A percentile compares a stretch with the other conserved stretches of the same genome.
Evolutionary conservation across 177 flowering plant genomes (phyloP).

Genomic region (Vitis hybrid): DNA sequence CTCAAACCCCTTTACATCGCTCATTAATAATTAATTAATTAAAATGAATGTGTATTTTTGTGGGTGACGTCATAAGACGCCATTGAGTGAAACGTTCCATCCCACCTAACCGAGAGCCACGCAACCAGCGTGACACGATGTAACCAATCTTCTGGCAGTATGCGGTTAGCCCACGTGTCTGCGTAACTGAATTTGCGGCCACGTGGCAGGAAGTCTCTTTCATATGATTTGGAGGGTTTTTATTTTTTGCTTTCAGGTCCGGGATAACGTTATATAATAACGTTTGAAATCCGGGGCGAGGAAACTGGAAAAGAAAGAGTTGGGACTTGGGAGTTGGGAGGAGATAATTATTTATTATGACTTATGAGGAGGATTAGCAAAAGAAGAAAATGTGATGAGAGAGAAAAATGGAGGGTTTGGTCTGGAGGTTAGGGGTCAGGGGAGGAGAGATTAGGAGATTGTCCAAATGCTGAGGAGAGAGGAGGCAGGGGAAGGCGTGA

Average conservation of each 20-base stretch:
- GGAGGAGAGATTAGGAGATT: conserved; percentile 11
- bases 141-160: conserved; percentile 12
- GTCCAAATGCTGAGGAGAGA: conserved; percentile 17
- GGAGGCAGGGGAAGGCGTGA: conserved; percentile 17
- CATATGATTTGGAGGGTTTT: not conserved
- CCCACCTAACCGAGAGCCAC: conserved; percentile 6
- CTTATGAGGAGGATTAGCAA: not conserved
- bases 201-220: conserved; percentile 1
- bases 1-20: no score
- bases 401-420: conserved; percentile 9
- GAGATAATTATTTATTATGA: not conserved
- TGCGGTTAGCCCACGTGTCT: not conserved
- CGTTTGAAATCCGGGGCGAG: not conserved
- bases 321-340: not conserved
- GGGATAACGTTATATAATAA: not conserved
- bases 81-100: conserved; percentile 5
- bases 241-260: not conserved
- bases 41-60: no score
- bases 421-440: conserved; percentile 30
- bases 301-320: not conserved
- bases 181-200: not conserved
- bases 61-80: not conserved
- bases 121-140: conserved; percentile 18
- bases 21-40: not conserved
- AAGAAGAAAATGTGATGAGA: not conserved